Conservation (phyloP, 208 protist species). For the Acanthamoeba royreba region DNA sequence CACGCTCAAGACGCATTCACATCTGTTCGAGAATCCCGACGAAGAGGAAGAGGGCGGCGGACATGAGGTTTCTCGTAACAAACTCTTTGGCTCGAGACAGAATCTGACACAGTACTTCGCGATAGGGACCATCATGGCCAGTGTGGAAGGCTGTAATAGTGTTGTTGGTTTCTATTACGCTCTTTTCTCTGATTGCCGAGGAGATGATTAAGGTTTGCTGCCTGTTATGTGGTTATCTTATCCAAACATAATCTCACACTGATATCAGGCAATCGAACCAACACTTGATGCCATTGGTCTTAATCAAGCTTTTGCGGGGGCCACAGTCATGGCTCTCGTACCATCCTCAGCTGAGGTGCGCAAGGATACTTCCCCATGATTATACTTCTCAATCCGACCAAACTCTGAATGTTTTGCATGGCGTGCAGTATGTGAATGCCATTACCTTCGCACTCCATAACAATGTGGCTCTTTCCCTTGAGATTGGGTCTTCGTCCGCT, state of each 20-base stretch:
- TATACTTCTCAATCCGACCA: not conserved
- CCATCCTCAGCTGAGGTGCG: conserved; percentile 67
- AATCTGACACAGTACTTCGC: too few species aligned
- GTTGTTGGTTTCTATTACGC: conserved; percentile 23
- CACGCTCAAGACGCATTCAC: too few species aligned
- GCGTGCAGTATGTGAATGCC: conserved; percentile 68
- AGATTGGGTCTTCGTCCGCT: conserved; percentile 70
- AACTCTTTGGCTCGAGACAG: not conserved
- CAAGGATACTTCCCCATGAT: not conserved
- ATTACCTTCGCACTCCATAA: conserved; percentile 69
- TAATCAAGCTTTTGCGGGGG: conserved; percentile 65
- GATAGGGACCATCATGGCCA: conserved; percentile 61
- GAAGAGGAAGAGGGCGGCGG: conserved; percentile 49
- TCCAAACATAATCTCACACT: not conserved
- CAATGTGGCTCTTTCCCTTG: conserved; percentile 71
- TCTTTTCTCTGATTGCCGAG: conserved; percentile 61
- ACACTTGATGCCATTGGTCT: conserved; percentile 61
- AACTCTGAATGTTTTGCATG: not conserved
- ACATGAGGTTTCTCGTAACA: not conserved
- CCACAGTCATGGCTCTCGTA: conserved; percentile 75
- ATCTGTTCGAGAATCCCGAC: not conserved
- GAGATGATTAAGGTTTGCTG: not conserved
- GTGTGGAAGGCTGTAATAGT: conserved; percentile 59
- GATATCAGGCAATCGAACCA: conserved; percentile 52
- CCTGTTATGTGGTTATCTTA: conserved; percentile 15